Evolutionary conservation across 2,329 filamentous ascomycete species (phyloP), one percentile per base, ranked within the genome.

Genomic region (Madurella mycetomatis): DNA sequence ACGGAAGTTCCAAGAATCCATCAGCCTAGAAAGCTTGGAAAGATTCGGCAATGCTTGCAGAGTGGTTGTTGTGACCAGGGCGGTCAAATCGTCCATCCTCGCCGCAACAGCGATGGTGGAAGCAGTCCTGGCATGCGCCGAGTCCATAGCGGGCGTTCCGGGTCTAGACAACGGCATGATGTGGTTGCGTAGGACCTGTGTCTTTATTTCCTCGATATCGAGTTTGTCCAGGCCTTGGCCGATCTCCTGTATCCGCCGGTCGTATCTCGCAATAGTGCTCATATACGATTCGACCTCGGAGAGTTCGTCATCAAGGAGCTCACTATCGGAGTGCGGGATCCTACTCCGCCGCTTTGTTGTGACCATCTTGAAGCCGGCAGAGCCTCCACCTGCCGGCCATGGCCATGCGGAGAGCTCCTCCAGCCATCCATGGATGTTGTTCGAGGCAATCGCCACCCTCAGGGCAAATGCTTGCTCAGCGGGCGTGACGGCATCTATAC

Each of bases 21-120:
- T 75, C n/a, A 95, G 72, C 9, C 81, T 79, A 51, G 83, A 84
- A 18, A 99, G 72, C 51, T 81, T 85, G 9, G 90, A 87, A 41
- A 96, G 73, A 55, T 88, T 86, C 1, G 94, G 94, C 17, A 99
- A 77, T 3, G 90, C 84, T 66, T 94, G 89, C n/a, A 99, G 73
- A 16, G 96, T 88, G 34, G 92, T 95, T 30, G 92, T 89, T 1
- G 94, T 96, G 53, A 97, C 82, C 45, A 97, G 80, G 19, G 92
- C 90, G 9, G 90, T 92, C 64, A 96, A 84, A 69, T 97, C 94
- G 63, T 94, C 91, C 76, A 97, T 83, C 57, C 81, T 85, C 58
- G 81, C 82, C 69, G 88, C 88, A 41, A 76, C 73, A 31, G 73
- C 72, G 68, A 65, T 73, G 63, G 62, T 73, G 62, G 66, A 75